Evolutionary conservation across 768 basidiomycete species (phyloP).

Genomic region (Suillus lakei): DNA sequence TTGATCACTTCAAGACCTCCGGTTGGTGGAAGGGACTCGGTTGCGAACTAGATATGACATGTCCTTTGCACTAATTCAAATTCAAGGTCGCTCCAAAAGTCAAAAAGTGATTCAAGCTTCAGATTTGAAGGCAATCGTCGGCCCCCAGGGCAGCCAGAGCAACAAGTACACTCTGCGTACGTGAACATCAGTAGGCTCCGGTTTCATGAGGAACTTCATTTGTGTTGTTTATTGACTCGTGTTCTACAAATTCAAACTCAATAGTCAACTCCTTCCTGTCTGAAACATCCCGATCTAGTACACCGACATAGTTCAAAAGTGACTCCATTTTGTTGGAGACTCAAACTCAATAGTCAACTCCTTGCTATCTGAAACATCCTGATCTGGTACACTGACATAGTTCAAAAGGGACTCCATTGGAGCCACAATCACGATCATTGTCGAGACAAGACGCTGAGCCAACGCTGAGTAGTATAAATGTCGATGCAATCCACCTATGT

Average conservation of each 20-base stretch:
- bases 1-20: neutral
- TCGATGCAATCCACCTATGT: neutral
- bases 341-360: no score
- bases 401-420: neutral
- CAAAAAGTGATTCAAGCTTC: neutral
- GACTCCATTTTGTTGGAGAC: no score
- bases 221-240: neutral
- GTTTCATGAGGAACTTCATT: neutral
- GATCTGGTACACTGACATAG: neutral
- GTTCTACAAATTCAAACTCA: neutral
- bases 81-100: neutral
- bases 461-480: neutral
- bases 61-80: neutral
- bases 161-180: neutral
- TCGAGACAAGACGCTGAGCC: neutral
- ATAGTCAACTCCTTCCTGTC: neutral
- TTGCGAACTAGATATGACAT: neutral
- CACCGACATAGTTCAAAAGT: neutral
- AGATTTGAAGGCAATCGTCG: neutral
- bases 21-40: neutral
- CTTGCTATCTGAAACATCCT: neutral
- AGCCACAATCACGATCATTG: neutral
- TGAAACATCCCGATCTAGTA: neutral
- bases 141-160: neutral
- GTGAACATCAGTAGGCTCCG: neutral